Evolutionary conservation across 495 filamentous ascomycete genomes (phyloP).

Genomic region (Pseudotulostoma volvatum): DNA sequence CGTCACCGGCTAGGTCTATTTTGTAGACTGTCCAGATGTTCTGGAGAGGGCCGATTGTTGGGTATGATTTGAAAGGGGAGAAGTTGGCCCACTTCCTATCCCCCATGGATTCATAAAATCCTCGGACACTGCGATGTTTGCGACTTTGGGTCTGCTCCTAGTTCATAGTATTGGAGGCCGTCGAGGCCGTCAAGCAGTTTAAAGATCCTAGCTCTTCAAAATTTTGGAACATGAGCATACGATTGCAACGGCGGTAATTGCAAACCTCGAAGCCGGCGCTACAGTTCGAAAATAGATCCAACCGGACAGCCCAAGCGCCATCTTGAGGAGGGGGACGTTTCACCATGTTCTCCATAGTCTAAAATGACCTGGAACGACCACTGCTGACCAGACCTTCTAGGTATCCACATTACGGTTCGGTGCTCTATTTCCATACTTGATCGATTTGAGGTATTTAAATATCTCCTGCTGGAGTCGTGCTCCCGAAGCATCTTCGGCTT

Average conservation of each 20-base stretch:
- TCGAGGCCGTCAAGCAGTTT: conserved; percentile 11
- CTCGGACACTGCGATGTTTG: too few species aligned
- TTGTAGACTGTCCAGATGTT: too few species aligned
- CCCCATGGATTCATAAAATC: too few species aligned
- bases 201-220: conserved; percentile 8
- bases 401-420: background rate
- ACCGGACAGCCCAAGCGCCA: conserved; percentile 7
- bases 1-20: too few species aligned
- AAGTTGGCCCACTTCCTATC: too few species aligned
- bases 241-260: conserved; percentile 16
- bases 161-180: background rate
- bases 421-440: conserved; percentile 1
- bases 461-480: background rate
- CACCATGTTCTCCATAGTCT: conserved; percentile 23
- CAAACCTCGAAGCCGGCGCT: conserved; percentile 15
- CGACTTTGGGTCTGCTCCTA: too few species aligned
- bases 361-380: conserved; percentile 23
- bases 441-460: conserved; percentile 14
- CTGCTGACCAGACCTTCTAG: background rate
- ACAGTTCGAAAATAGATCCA: conserved; percentile 17
- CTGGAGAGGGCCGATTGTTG: too few species aligned
- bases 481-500: conserved; percentile 8
- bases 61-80: too few species aligned
- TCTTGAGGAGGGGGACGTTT: background rate
- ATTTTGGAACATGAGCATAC: conserved; percentile 22